Evolutionary conservation across 1,284 basidiomycete species (phyloP).

Genomic region (Cutaneotrichosporon sp.): DNA sequence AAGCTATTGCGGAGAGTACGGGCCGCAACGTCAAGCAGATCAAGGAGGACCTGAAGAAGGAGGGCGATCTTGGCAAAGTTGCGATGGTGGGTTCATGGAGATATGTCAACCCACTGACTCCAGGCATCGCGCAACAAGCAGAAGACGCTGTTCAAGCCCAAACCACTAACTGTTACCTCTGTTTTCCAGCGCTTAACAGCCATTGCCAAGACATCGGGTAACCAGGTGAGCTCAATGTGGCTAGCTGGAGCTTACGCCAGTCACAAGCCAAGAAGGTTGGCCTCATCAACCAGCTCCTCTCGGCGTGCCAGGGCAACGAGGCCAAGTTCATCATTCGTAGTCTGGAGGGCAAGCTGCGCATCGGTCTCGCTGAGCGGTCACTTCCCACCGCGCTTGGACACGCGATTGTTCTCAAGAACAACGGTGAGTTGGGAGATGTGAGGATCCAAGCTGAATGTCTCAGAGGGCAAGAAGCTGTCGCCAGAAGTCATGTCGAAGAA

Average conservation of each 20-base stretch:
- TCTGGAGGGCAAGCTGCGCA: slow-evolving; percentile 94
- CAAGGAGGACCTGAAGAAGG: slow-evolving; percentile 88
- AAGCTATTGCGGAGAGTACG: slow-evolving; percentile 92
- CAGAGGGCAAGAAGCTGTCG: slow-evolving; percentile 64
- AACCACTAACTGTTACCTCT: slow-evolving; percentile 78
- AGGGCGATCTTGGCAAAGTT: slow-evolving; percentile 92
- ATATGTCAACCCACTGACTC: slow-evolving; percentile 1
- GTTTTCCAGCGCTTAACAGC: slow-evolving; percentile 84
- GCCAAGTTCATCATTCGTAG: slow-evolving; percentile 96
- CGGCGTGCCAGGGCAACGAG: slow-evolving; percentile 77
- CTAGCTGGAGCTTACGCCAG: slow-evolving; percentile 51
- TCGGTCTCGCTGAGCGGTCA: slow-evolving; percentile 93
- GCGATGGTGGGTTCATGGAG: slow-evolving; percentile 67
- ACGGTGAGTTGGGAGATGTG: slow-evolving; percentile 55
- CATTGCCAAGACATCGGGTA: slow-evolving; percentile 79
- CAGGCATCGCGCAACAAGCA: slow-evolving; percentile 92
- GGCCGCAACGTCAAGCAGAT: slow-evolving; percentile 78
- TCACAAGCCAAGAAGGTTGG: slow-evolving; percentile 93
- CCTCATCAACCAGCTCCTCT: slow-evolving; percentile 90
- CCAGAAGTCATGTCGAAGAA: slow-evolving; percentile 69
- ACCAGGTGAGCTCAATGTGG: slow-evolving; percentile 62
- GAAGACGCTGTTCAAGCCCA: slow-evolving; percentile 92
- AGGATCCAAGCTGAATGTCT: slow-evolving; percentile 52
- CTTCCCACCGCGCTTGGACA: slow-evolving; percentile 84
- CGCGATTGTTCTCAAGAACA: slow-evolving; percentile 75